These are phyloP conservation scores for Hypomontagnella monticulosa DNA, from an alignment of 495 filamentous ascomycete species.

Conservation along the genomic window DNA sequence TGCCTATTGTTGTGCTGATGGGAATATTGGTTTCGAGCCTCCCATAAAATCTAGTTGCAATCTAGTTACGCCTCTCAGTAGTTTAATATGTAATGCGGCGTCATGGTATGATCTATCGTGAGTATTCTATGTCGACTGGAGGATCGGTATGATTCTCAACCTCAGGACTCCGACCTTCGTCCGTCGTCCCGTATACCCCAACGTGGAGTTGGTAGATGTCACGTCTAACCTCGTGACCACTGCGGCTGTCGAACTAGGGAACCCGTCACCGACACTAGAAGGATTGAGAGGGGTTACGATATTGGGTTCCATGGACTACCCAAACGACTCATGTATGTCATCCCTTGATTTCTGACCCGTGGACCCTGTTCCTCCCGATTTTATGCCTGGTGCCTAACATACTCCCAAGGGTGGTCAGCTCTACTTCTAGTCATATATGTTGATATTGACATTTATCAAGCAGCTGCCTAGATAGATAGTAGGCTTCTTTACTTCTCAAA, in stretches of 20 bases:
- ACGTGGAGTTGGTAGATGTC: too few species aligned
- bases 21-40: too few species aligned
- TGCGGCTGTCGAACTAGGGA: background rate
- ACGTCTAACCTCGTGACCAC: background rate
- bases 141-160: constrained; percentile 1
- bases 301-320: background rate
- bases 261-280: background rate
- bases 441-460: too few species aligned
- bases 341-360: background rate
- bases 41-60: too few species aligned
- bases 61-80: too few species aligned
- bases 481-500: too few species aligned
- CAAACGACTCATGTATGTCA: background rate
- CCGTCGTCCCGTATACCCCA: too few species aligned
- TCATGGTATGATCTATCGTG: background rate
- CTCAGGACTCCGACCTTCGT: background rate
- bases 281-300: background rate
- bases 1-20: too few species aligned
- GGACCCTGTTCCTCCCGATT: background rate
- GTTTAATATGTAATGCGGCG: too few species aligned
- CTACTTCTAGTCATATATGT: too few species aligned
- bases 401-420: background rate
- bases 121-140: background rate
- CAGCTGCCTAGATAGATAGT: too few species aligned
- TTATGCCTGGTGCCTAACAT: background rate